Base-by-base conservation (phyloP, 805 yeast genomes). In the Jamesozyma jinghongensis region DNA sequence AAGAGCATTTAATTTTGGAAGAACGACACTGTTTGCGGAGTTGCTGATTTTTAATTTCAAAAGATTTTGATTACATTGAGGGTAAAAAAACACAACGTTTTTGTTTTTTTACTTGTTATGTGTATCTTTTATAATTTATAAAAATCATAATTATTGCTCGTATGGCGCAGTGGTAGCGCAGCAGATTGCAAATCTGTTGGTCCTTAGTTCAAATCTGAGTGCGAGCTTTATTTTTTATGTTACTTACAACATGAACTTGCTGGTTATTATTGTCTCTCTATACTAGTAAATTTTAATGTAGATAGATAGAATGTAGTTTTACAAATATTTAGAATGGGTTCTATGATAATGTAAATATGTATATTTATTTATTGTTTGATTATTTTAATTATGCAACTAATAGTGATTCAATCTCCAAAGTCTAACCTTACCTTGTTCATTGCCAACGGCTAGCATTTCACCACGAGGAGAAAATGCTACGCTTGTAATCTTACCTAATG, bases 181-280 rank as follows among this genome's bases (percentile, higher is more conserved):
- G 87, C 85, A 81, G 94, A 85, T 85, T 85, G 94, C 94, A 85
- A 84, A 83, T 85, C 94, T 82, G 84, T 79, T 82, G 94, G 95
- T 85, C 92, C 87, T 81, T 77, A 81, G 94, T 85, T 85, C 95
- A 79, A 85, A 63, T 79, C 95, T 81, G 94, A 81, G 85, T 74
- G 79, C 81, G 76, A 79, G 86, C 92, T 81, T 47, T 42, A 44
- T 56, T 65, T 65, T 69, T 63, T 13, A 14, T 31, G 19, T 17
- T 31, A 14, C 26, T n/a, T n/a, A n/a, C 26, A 22, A 22, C 26
- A 10, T 22, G 26, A 22, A n/a, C n/a, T n/a, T n/a, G n/a, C n/a
- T n/a, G n/a, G n/a, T n/a, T n/a, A n/a, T n/a, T n/a, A n/a, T n/a
- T n/a, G n/a, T n/a, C n/a, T n/a, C n/a, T n/a, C n/a, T n/a, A n/a